Base-by-base conservation (phyloP, 2,329 filamentous ascomycete genomes). In the Thelonectria blattea region DNA sequence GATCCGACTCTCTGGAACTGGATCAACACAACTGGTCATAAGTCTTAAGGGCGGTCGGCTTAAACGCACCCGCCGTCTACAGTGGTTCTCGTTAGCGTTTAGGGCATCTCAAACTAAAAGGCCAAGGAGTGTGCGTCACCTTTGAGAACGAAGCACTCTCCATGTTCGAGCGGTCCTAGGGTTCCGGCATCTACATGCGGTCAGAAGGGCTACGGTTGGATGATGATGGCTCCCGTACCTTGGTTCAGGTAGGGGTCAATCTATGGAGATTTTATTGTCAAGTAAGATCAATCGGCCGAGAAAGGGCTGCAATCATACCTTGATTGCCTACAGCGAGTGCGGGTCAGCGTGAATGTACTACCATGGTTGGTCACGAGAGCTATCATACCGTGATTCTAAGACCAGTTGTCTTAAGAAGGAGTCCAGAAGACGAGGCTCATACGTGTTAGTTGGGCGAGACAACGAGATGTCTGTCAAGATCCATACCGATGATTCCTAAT, bases 121-220 rank as follows among this genome's bases (percentile, higher is more conserved):
- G 27, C 27, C 5, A 30, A 30, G 27, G 27, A 30, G 27, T 7
- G 27, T 30, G 27, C 27, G 5, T 30, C 27, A 30, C 27, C 27
- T 30, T 30, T 30, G 27, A 95, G 85, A 50, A 97, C 93, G 73
- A 94, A 97, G 68, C 91, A 90, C 79, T 97, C 93, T 66, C 93
- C 93, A 74, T 96, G 92, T 76, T 14, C n/a, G 9, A 22, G 10
- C 11, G 43, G 43, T 30, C 27, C 27, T 30, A 30, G 27, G 9
- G 27, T 30, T 30, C 27, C 27, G 27, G 27, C 27, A 30, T 30
- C 27, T 30, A 30, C 27, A 30, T 30, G 27, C 2, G 8, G 27
- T 30, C 27, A 30, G 27, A 30, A 9, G 9, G 27, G 27, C 27
- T 30, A 30, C 27, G 27, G 27, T 7, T 30, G 27, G 27, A 30